Base-by-base conservation (phyloP, 345 rosid species). In the Arabidopsis suecica region DNA sequence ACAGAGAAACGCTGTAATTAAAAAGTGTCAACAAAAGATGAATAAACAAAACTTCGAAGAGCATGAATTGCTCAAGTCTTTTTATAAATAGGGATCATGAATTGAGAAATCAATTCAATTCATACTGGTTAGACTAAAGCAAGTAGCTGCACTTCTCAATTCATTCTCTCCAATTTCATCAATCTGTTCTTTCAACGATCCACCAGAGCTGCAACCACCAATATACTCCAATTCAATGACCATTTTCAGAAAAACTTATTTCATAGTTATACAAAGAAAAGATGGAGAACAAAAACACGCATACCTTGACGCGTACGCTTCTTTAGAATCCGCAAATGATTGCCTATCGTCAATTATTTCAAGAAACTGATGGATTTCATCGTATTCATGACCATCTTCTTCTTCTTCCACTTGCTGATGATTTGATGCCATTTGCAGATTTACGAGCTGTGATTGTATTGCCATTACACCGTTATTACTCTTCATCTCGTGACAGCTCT, bases 61-160 rank as follows among this genome's bases (percentile, higher is more conserved):
- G 4, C 32, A 28, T 23, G 25, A 23, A 23, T 23, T 23, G 25
- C 25, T 23, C 25, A 23, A 23, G 25, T 23, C 25, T 23, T 23
- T 23, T 23, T 23, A 23, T 28, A 28, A 28, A 1, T 28, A 28
- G 32, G 11, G 16, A 36, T 55, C 40, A 58, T 6, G 14, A 38
- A 59, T 2, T 45, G 67, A 22, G n/a, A 40, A 38, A 61, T 50
- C 28, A 49, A 16, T 49, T 87, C 83, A 83, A 51, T 83, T 87
- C 78, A 91, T 84, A 83, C 96, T 88, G 18, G 90, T 91, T 30
- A 94, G 93, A 72, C 85, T 90, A 75, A 94, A 88, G 79, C 96
- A 84, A 11, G 91, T 91, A 25, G 97, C 94, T 4, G 96, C 98
- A 74, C 76, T 91, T 86, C 88, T 93, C 85, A 88, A 51, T 73